Conservation (phyloP, 2,329 filamentous ascomycete species). For the Colletotrichum sp. region DNA sequence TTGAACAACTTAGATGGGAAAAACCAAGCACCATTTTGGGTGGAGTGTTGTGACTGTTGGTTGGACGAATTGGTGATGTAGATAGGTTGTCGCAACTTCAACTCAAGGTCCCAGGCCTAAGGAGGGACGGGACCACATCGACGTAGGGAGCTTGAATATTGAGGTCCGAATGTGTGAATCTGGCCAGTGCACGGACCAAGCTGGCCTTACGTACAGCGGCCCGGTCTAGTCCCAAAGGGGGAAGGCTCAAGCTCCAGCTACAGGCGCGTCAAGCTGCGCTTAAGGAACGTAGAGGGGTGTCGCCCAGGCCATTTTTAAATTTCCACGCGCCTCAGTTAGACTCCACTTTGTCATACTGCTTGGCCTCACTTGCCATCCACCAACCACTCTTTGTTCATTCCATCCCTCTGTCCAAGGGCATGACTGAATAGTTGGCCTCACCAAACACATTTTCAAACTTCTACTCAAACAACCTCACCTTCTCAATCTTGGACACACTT, state of each 20-base stretch:
- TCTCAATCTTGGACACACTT: not conserved
- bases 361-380: not conserved
- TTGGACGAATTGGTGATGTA: slow-evolving; percentile 14
- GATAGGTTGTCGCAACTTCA: slow-evolving; percentile 19
- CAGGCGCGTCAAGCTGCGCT: slow-evolving; percentile 5
- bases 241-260: not conserved
- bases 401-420: not conserved
- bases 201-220: slow-evolving; percentile 8
- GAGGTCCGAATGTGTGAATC: slow-evolving; percentile 26
- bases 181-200: slow-evolving; percentile 25
- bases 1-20: not conserved
- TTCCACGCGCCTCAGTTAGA: slow-evolving; percentile 13
- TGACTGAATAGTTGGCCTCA: not conserved
- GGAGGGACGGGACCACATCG: slow-evolving; percentile 11
- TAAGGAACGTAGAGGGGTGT: slow-evolving; percentile 15
- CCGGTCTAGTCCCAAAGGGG: not conserved
- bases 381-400: not conserved
- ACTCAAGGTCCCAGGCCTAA: slow-evolving; percentile 6
- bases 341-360: not conserved
- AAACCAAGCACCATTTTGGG: slow-evolving; percentile 19
- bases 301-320: slow-evolving; percentile 7
- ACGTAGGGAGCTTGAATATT: slow-evolving; percentile 20
- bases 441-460: not conserved
- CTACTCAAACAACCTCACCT: not conserved
- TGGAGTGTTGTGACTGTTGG: not conserved